Evolutionary conservation across 2,329 filamentous ascomycete species (phyloP).

Genomic region (Didymella glomerata): DNA sequence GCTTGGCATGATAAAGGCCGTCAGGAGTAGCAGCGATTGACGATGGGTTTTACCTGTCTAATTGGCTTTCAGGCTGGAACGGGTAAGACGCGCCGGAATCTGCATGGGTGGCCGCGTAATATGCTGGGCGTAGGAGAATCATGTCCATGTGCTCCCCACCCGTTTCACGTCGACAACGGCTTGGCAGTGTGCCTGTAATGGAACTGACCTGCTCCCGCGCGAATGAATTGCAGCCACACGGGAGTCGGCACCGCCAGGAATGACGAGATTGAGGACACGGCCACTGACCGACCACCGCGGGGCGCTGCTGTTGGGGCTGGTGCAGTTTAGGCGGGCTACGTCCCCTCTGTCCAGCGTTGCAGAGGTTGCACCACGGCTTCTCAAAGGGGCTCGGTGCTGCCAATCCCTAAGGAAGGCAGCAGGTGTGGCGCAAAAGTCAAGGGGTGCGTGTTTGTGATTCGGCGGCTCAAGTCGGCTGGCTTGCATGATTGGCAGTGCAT

Average conservation of each 20-base stretch:
- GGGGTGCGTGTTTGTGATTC: constrained; percentile 9
- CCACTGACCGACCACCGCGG: constrained; percentile 10
- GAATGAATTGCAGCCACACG: constrained; percentile 15
- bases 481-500: constrained; percentile 14
- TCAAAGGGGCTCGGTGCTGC: constrained; percentile 9
- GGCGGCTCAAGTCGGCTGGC: constrained; percentile 7
- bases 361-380: constrained; percentile 6
- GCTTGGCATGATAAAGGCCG: constrained; percentile 41
- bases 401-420: background rate
- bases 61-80: constrained; percentile 32
- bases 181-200: constrained; percentile 31
- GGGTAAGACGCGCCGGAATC: constrained; percentile 35
- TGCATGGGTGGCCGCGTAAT: constrained; percentile 42
- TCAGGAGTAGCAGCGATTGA: constrained; percentile 34
- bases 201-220: constrained; percentile 22
- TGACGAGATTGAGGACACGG: constrained; percentile 15
- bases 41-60: constrained; percentile 25
- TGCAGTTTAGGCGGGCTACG: constrained; percentile 1
- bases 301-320: constrained; percentile 9
- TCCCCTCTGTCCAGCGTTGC: constrained; percentile 2
- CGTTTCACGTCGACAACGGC: constrained; percentile 30
- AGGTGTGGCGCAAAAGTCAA: constrained; percentile 16
- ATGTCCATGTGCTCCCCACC: constrained; percentile 31
- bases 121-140: constrained; percentile 31
- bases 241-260: constrained; percentile 21